Conservation (phyloP, 164 flowering plant species). For the Dillenia suffruticosa region DNA sequence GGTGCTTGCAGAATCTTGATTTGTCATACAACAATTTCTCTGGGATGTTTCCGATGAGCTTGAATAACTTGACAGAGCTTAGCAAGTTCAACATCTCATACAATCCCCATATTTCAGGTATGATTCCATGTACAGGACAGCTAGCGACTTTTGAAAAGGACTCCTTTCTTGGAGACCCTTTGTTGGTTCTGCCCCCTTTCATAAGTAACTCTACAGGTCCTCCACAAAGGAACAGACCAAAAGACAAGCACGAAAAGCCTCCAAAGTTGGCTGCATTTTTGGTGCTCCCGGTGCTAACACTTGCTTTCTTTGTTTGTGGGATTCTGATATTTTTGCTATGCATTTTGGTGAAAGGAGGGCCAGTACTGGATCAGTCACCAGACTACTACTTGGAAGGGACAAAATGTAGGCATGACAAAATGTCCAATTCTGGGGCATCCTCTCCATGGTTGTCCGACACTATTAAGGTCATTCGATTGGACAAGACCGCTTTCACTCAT, state of each 20-base stretch:
- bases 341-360: conserved; percentile 14
- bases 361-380: conserved; percentile 14
- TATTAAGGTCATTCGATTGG: conserved; percentile 62
- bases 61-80: conserved; percentile 50
- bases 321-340: conserved; percentile 22
- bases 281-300: conserved; percentile 27
- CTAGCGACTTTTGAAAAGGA: conserved; percentile 66
- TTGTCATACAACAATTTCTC: conserved; percentile 84
- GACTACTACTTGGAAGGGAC: conserved; percentile 29
- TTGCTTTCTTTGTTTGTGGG: conserved; percentile 38
- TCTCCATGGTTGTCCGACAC: conserved; percentile 53
- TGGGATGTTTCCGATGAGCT: conserved; percentile 56
- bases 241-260: conserved; percentile 1
- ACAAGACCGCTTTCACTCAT: conserved; percentile 66
- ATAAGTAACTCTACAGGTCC: conserved; percentile 11
- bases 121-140: conserved; percentile 64
- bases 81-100: conserved; percentile 82
- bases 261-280: conserved; percentile 14
- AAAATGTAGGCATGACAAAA: conserved; percentile 32
- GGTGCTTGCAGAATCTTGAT: conserved; percentile 75
- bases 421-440: conserved; percentile 36
- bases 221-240: background rate
- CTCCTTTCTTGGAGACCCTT: conserved; percentile 70
- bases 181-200: conserved; percentile 39
- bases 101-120: conserved; percentile 68